These are phyloP conservation scores for Neurospora sp. DNA, from an alignment of 495 filamentous ascomycete species.

Conservation along the genomic window DNA sequence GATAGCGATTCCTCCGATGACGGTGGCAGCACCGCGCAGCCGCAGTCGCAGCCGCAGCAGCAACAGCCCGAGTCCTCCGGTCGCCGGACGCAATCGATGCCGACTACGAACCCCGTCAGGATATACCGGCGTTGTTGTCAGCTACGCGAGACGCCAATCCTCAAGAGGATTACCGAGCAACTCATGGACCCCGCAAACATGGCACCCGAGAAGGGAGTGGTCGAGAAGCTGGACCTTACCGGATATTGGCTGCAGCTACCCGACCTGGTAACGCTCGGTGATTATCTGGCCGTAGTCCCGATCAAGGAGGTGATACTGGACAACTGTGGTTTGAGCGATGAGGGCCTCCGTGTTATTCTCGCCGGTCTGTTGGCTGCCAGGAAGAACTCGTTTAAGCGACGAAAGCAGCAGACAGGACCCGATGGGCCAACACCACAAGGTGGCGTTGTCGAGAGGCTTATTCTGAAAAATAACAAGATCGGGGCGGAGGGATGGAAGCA, in stretches of 20 bases:
- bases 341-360: slow-evolving; percentile 74
- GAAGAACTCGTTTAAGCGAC: slow-evolving; percentile 37
- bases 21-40: slow-evolving; percentile 8
- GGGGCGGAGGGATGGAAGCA: slow-evolving; percentile 83
- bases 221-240: slow-evolving; percentile 72
- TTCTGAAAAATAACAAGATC: slow-evolving; percentile 87
- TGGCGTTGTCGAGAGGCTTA: slow-evolving; percentile 77
- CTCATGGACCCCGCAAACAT: slow-evolving; percentile 58
- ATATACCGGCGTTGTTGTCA: slow-evolving; percentile 96
- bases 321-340: slow-evolving; percentile 76
- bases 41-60: neutral
- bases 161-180: slow-evolving; percentile 81
- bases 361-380: slow-evolving; percentile 79
- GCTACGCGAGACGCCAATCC: slow-evolving; percentile 76
- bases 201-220: slow-evolving; percentile 51
- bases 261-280: slow-evolving; percentile 77
- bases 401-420: slow-evolving; percentile 27
- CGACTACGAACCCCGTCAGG: slow-evolving; percentile 82
- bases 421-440: slow-evolving; percentile 32
- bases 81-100: slow-evolving; percentile 48
- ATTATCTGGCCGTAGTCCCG: slow-evolving; percentile 90
- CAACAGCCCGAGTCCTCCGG: slow-evolving; percentile 10
- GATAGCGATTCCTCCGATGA: slow-evolving; percentile 44
- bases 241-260: slow-evolving; percentile 72
- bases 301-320: slow-evolving; percentile 77